phyloP scores from a whole-genome alignment of 2,329 filamentous ascomycete genomes.

The Boeremia lycopersici region DNA sequence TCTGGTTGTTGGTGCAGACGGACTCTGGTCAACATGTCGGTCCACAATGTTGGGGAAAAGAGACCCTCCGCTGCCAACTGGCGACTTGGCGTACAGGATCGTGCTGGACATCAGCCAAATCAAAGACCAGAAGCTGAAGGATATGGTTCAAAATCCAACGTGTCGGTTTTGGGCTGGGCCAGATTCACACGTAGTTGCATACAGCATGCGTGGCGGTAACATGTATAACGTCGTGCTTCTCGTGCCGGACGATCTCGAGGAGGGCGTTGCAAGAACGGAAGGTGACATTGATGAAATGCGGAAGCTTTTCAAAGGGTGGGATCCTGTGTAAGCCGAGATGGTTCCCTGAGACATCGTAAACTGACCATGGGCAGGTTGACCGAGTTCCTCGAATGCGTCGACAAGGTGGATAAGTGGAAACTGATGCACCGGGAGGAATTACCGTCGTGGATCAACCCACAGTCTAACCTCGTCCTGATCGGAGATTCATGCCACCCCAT shows the following conservation, averaged over 20 bases:
- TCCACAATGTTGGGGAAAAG: slow-evolving; percentile 36
- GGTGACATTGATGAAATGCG: slow-evolving; percentile 67
- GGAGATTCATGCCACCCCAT: slow-evolving; percentile 45
- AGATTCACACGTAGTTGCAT: slow-evolving; percentile 65
- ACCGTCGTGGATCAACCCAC: slow-evolving; percentile 49
- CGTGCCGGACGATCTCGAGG: slow-evolving; percentile 66
- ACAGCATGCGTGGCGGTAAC: slow-evolving; percentile 63
- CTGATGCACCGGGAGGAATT: slow-evolving; percentile 60
- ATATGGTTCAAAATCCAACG: slow-evolving; percentile 59
- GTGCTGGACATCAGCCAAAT: slow-evolving; percentile 61
- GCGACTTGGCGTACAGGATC: slow-evolving; percentile 69
- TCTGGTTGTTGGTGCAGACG: slow-evolving; percentile 68
- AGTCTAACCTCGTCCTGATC: slow-evolving; percentile 62
- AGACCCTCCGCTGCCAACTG: slow-evolving; percentile 54
- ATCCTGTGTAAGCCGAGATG: slow-evolving; percentile 60
- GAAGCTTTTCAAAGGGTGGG: slow-evolving; percentile 66
- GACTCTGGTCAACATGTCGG: slow-evolving; percentile 66
- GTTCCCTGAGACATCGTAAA: slow-evolving; percentile 21
- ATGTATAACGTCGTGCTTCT: slow-evolving; percentile 72
- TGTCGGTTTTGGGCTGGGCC: slow-evolving; percentile 70
- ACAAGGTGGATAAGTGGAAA: slow-evolving; percentile 71
- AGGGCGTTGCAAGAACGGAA: slow-evolving; percentile 56
- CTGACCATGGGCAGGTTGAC: slow-evolving; percentile 23
- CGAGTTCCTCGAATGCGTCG: slow-evolving; percentile 52
- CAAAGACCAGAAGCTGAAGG: slow-evolving; percentile 55